These are phyloP conservation scores for Jamesozyma lodderae DNA, from an alignment of 805 yeast genomes.

Conservation along the genomic window DNA sequence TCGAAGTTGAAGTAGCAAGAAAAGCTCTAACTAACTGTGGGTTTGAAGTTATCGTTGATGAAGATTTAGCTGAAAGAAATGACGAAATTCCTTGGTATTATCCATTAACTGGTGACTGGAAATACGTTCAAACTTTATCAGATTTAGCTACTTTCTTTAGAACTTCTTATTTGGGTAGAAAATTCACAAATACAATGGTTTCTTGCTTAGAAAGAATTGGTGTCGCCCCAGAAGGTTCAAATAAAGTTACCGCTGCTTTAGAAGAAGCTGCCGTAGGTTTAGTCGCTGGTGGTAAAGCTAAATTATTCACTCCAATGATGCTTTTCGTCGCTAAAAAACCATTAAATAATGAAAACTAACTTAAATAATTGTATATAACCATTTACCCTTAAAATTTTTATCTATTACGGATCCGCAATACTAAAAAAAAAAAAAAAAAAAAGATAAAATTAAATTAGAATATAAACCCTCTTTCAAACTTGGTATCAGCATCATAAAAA, in stretches of 20 bases:
- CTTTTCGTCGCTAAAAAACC: slow-evolving; percentile 86
- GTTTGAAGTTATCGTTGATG: slow-evolving; percentile 64
- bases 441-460: not conserved
- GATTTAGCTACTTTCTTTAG: slow-evolving; percentile 82
- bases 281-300: slow-evolving; percentile 84
- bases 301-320: slow-evolving; percentile 97
- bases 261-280: slow-evolving; percentile 96
- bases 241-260: slow-evolving; percentile 81
- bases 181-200: slow-evolving; percentile 69
- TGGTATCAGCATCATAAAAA: too few species aligned
- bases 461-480: not conserved
- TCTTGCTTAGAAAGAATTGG: slow-evolving; percentile 78
- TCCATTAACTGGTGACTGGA: slow-evolving; percentile 92
- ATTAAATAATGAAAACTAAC: too few species aligned
- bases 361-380: too few species aligned
- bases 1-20: slow-evolving; percentile 72
- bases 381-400: too few species aligned
- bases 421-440: too few species aligned
- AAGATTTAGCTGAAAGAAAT: slow-evolving; percentile 73
- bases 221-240: slow-evolving; percentile 86
- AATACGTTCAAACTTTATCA: slow-evolving; percentile 65
- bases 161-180: slow-evolving; percentile 81
- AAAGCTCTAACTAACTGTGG: slow-evolving; percentile 81
- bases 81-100: slow-evolving; percentile 96
- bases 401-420: too few species aligned